Base-by-base conservation (phyloP, 1,139 yeast species). In the Blastobotrys capitulatus region DNA sequence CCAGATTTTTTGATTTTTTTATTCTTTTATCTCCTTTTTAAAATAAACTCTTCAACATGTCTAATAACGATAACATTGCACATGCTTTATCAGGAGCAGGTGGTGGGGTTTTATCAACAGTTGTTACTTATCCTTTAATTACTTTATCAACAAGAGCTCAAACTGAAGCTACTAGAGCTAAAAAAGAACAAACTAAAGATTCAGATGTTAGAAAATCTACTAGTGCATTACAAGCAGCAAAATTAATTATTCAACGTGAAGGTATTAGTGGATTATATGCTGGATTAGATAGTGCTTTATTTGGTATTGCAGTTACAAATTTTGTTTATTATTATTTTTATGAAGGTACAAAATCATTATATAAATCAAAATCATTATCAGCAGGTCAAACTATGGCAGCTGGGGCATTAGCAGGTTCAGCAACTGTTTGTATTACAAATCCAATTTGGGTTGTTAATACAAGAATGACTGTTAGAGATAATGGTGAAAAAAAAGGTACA, bases 391-490 rank as follows among this genome's bases (percentile, higher is more conserved):
- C 90, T 50, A 84, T 89, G 60, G 55, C 78, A 4, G 83, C 90
- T 2, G 96, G 96, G 16, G 85, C 94, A 1, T 73, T 86, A 59
- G 95, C 97, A 1, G 97, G 97, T 0, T 78, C 90, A 8, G 78
- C 89, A 40, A 88, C 97, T 2, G 86, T 90, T 52, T 73, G 86
- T 20, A 77, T 85, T 16, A 83, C 96, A n/a, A 90, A 90, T 68
- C 97, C 97, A 34, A 82, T 89, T 59, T 89, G 97, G 97, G 95
- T 88, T 36, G 94, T 92, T 49, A 88, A 88, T 64, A 88, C 96
- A 1, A 75, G 96, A 68, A 82, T 85, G 83, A 85, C 95, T 5
- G 84, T 76, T 35, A 61, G 64, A 43, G 71, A 68, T 62, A 54
- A 62, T 48, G 59, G 73, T 37, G 70, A 71, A 54, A 64, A 57